phyloP scores from a whole-genome alignment of 352 stramenopile species.

The Phytophthora crassamura region DNA sequence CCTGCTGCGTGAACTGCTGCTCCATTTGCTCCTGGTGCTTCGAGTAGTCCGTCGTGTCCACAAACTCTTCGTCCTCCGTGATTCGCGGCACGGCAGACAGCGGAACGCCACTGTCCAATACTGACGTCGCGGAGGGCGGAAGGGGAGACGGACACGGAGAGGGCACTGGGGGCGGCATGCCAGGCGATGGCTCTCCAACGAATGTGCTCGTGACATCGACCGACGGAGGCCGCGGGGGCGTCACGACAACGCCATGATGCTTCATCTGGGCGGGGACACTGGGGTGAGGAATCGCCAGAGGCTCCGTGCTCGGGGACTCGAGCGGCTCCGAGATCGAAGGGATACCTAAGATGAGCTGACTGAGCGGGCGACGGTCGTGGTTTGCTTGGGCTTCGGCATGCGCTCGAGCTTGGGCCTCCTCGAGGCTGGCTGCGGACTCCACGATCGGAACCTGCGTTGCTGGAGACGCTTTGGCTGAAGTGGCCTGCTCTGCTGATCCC shows the following conservation, averaged over 20 bases:
- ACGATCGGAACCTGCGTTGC: constrained; percentile 12
- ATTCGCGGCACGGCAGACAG: constrained; percentile 35
- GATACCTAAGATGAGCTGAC: constrained; percentile 76
- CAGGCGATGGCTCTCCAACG: constrained; percentile 48
- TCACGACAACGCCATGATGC: constrained; percentile 20
- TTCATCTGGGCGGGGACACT: constrained; percentile 19
- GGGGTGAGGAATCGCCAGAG: constrained; percentile 25
- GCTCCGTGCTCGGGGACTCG: constrained; percentile 25
- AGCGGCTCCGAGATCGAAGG: constrained; percentile 50
- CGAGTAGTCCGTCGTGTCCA: constrained; percentile 41
- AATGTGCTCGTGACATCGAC: constrained; percentile 50
- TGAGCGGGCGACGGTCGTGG: constrained; percentile 58
- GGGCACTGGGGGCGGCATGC: constrained; percentile 45
- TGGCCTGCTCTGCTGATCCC: constrained; percentile 3
- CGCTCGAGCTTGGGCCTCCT: constrained; percentile 41
- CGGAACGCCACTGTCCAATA: constrained; percentile 14
- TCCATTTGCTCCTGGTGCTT: constrained; percentile 41
- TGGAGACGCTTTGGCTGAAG: constrained; percentile 9
- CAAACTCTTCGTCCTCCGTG: constrained; percentile 43
- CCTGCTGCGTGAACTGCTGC: constrained; percentile 25
- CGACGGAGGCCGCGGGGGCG: constrained; percentile 17
- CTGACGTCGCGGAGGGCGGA: constrained; percentile 11
- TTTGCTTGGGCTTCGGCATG: constrained; percentile 49
- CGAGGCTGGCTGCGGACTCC: constrained; percentile 24
- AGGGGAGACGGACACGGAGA: constrained; percentile 34